Evolutionary conservation across 208 protist genomes (phyloP), one percentile per base, ranked within the genome.

Genomic region (Eutreptiella sp.): DNA sequence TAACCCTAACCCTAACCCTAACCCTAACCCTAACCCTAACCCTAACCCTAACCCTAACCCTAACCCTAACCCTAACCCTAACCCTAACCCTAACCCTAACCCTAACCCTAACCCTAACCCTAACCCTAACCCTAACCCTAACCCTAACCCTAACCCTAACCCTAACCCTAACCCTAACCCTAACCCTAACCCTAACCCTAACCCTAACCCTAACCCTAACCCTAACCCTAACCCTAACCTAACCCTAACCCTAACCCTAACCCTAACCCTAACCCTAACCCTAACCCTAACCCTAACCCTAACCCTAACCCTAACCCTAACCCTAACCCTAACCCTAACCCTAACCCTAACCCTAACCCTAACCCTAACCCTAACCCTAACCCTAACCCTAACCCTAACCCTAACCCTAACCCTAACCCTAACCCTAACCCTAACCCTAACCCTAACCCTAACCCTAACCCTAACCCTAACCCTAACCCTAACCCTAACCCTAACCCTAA

Each of bases 201-300:
- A 66, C 53, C 59, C 32, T 34, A 66, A 66, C 53, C 59, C 59
- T 61, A 66, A 65, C 53, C 59, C 32, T 45, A 66, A 66, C 53
- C 59, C 59, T 68, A 66, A 66, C n/a, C n/a, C n/a, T n/a, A n/a
- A n/a, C n/a, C n/a, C n/a, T n/a, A n/a, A n/a, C n/a, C n/a, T n/a
- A n/a, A 38, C 59, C 32, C 52, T 66, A 66, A 38, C 59, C 59
- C 61, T 66, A 66, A 38, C 59, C 59, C 61, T 66, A 66, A 38
- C 59, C 16, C 52, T 19, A 66, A 21, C 54, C 54, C 50, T 36
- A 62, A 21, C 53, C 21, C 39, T 55, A 71, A 66, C 66, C 66
- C 65, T 64, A 71, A 66, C 66, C 55, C 65, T 63, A 70, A 66
- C 64, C 66, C 65, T 64, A 71, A 66, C 66, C 66, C 65, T 64